Evolutionary conservation across 148 eudicot species (phyloP).

Genomic region (Heliamphora exappendiculata): DNA sequence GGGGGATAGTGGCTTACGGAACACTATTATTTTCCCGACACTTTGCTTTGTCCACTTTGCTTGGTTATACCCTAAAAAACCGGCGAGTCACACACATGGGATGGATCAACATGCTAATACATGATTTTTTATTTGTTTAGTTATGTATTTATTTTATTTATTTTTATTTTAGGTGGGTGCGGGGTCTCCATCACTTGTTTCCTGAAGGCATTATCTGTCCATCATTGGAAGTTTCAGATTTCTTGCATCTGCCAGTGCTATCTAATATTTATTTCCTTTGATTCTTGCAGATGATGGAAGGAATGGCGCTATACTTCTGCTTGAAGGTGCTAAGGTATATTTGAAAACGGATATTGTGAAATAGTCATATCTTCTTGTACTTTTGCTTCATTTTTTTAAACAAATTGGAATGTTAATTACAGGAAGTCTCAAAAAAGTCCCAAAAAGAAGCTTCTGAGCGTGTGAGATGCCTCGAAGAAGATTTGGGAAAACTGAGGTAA

Average conservation of each 20-base stretch:
- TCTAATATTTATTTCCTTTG: not conserved
- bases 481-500: slow-evolving; percentile 44
- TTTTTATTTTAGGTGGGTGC: too few relatives aligned
- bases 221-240: not conserved
- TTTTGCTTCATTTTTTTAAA: not conserved
- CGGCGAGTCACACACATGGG: not conserved
- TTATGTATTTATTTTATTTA: not conserved
- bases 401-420: not conserved
- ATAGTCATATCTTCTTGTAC: not conserved
- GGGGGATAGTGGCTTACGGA: too few relatives aligned
- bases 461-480: slow-evolving; percentile 64
- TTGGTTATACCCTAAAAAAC: not conserved
- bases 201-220: not conserved
- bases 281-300: slow-evolving; percentile 36
- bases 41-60: not conserved
- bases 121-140: not conserved
- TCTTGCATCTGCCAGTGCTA: not conserved
- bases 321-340: slow-evolving; percentile 49
- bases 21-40: too few relatives aligned
- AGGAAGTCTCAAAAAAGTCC: slow-evolving; percentile 51
- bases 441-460: slow-evolving; percentile 61
- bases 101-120: not conserved
- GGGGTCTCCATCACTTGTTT: too few relatives aligned
- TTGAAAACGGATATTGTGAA: not conserved
- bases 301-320: slow-evolving; percentile 44